Percentiles rank a stretch among this genome's conserved stretches.
Conservation (phyloP, 768 basidiomycete genomes). For the Podaxis sp. region DNA sequence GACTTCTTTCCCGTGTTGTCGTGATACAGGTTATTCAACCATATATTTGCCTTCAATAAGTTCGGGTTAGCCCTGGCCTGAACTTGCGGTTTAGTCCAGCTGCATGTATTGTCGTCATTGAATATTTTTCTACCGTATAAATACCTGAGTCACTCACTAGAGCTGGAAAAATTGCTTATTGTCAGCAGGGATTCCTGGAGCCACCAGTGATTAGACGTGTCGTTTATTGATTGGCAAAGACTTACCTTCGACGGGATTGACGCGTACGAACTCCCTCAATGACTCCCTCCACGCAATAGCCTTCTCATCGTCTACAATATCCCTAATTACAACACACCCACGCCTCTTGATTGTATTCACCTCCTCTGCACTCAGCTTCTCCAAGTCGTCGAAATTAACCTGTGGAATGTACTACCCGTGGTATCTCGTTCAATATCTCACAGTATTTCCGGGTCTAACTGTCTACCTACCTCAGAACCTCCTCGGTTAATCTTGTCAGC, state of each 20-base stretch:
- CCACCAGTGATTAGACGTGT: neutral
- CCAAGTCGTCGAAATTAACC: conserved; percentile 55
- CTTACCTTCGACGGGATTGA: conserved; percentile 57
- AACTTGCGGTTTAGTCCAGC: conserved; percentile 42
- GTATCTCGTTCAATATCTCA: neutral
- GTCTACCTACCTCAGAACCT: conserved; percentile 46
- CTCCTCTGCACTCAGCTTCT: conserved; percentile 41
- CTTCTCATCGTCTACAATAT: conserved; percentile 55
- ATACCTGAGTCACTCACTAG: conserved; percentile 45
- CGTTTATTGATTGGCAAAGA: neutral
- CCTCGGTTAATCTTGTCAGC: conserved; percentile 43
- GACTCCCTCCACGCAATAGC: conserved; percentile 58
- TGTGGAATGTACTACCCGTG: conserved; percentile 58
- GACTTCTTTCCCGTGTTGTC: conserved; percentile 31
- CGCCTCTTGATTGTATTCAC: conserved; percentile 48
- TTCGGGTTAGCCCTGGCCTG: conserved; percentile 69
- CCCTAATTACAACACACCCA: conserved; percentile 60
- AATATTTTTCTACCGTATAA: neutral
- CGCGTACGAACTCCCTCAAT: conserved; percentile 53
- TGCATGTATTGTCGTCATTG: neutral
- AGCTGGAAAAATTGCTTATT: conserved; percentile 74
- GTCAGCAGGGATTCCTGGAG: conserved; percentile 48
- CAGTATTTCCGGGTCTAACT: neutral
- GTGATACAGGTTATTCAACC: conserved; percentile 67
- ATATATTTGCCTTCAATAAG: conserved; percentile 51